Conservation (phyloP, 306 rosid genomes). For the Echinosophora koreensis region DNA sequence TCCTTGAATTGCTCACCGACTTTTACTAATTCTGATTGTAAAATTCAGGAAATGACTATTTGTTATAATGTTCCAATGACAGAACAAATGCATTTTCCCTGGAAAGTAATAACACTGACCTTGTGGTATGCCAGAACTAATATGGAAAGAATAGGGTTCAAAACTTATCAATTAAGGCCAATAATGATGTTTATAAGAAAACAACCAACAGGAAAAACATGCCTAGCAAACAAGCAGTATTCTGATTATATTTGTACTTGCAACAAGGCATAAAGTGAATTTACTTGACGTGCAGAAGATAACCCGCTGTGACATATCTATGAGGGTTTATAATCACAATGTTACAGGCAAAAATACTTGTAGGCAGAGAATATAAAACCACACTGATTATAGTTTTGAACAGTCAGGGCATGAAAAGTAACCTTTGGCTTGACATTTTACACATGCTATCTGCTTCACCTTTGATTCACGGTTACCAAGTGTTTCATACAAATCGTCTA, state of each 20-base stretch:
- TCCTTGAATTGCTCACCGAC: too few relatives aligned
- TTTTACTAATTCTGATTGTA: too few relatives aligned
- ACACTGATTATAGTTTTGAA: slow-evolving; percentile 48
- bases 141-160: slow-evolving; percentile 39
- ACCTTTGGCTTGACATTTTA: slow-evolving; percentile 77
- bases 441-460: slow-evolving; percentile 57
- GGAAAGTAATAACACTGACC: slow-evolving; percentile 5
- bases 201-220: neutral
- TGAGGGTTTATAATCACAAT: slow-evolving; percentile 5
- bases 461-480: slow-evolving; percentile 53
- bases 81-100: slow-evolving; percentile 23
- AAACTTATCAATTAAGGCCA: slow-evolving; percentile 33
- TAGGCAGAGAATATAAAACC: neutral
- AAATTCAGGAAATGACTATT: too few relatives aligned
- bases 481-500: slow-evolving; percentile 61
- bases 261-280: slow-evolving; percentile 1
- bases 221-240: slow-evolving; percentile 4
- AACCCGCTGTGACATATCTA: neutral
- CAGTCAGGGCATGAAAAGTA: slow-evolving; percentile 82
- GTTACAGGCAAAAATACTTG: neutral
- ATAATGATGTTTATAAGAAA: neutral
- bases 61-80: slow-evolving; percentile 23
- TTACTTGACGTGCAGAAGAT: neutral
- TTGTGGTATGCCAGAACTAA: slow-evolving; percentile 11
- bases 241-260: neutral